These are phyloP conservation scores for Ettlia oleoabundans DNA, from an alignment of 139 green algal species.

Conservation along the genomic window DNA sequence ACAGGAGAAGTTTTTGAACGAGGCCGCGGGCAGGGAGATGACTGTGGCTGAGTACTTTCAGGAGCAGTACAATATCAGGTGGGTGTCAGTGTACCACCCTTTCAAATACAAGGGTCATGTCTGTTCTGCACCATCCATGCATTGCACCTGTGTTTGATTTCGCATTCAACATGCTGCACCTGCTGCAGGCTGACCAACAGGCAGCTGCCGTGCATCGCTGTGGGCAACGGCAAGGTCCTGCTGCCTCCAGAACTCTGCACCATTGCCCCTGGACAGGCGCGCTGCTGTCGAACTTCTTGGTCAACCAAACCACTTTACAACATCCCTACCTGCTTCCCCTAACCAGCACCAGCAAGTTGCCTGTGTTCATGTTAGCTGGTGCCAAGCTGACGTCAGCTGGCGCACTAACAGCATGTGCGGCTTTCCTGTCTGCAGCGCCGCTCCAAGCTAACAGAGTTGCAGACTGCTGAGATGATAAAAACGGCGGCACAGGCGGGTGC, in stretches of 20 bases:
- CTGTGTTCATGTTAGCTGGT: too few relatives aligned
- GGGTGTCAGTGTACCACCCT: too few relatives aligned
- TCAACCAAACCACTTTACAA: too few relatives aligned
- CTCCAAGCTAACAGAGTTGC: conserved; percentile 55
- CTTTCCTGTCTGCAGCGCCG: conserved; percentile 23
- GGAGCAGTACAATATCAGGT: background rate
- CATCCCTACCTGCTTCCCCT: too few relatives aligned
- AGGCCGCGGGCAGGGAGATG: conserved; percentile 51
- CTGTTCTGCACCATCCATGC: too few relatives aligned
- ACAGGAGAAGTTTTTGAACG: conserved; percentile 54
- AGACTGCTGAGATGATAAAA: conserved; percentile 66
- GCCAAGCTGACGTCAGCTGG: too few relatives aligned
- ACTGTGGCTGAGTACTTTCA: conserved; percentile 65
- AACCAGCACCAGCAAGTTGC: too few relatives aligned
- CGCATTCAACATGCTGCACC: too few relatives aligned
- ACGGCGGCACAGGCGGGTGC: conserved; percentile 45
- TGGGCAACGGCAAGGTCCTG: conserved; percentile 47
- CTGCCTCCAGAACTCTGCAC: conserved; percentile 68
- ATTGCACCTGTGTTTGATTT: too few relatives aligned
- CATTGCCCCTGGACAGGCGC: conserved; percentile 50
- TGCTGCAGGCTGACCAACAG: conserved; percentile 48
- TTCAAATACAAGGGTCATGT: too few relatives aligned
- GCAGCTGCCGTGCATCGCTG: conserved; percentile 62
- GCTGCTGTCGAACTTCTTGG: too few relatives aligned
- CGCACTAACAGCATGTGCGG: too few relatives aligned